These are phyloP conservation scores for Periconia macrospinosa DNA, from an alignment of 2,329 filamentous ascomycete genomes.

Conservation along the genomic window DNA sequence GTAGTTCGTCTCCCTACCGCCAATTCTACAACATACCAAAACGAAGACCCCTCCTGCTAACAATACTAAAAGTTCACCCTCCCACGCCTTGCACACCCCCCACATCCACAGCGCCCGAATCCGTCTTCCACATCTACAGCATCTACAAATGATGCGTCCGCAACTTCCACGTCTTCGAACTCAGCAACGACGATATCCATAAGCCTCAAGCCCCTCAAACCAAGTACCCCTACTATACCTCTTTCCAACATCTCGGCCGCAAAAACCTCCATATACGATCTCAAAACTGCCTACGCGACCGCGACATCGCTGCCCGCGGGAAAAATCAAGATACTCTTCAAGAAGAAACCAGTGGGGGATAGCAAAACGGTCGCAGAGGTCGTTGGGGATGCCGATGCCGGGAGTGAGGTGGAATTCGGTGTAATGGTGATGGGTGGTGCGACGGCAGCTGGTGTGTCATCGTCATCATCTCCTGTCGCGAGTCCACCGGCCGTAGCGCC, in stretches of 20 bases:
- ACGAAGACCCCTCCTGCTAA: too few species aligned
- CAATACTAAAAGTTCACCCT: slow-evolving; percentile 64
- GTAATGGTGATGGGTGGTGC: slow-evolving; percentile 81
- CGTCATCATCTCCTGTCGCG: slow-evolving; percentile 39
- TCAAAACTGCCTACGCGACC: slow-evolving; percentile 70
- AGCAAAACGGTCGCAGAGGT: slow-evolving; percentile 77
- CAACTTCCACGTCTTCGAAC: slow-evolving; percentile 37
- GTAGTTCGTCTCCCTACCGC: slow-evolving; percentile 61
- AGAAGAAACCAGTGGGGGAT: slow-evolving; percentile 83
- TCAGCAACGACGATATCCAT: slow-evolving; percentile 51
- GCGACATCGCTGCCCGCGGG: slow-evolving; percentile 61
- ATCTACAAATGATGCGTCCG: slow-evolving; percentile 27
- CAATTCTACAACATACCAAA: not conserved
- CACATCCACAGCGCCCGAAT: slow-evolving; percentile 52
- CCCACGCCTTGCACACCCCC: slow-evolving; percentile 63
- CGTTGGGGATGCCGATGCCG: slow-evolving; percentile 56
- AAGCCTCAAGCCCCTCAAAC: slow-evolving; percentile 72
- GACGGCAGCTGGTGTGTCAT: slow-evolving; percentile 41
- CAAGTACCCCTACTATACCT: slow-evolving; percentile 63
- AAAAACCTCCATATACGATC: slow-evolving; percentile 74
- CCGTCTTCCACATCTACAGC: slow-evolving; percentile 43
- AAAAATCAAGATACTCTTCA: slow-evolving; percentile 83
- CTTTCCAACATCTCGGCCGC: slow-evolving; percentile 63
- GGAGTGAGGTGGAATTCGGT: slow-evolving; percentile 68
- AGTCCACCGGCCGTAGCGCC: slow-evolving; percentile 54